Conservation (phyloP, 805 yeast species). For the Starmerella khaoyaiensis region DNA sequence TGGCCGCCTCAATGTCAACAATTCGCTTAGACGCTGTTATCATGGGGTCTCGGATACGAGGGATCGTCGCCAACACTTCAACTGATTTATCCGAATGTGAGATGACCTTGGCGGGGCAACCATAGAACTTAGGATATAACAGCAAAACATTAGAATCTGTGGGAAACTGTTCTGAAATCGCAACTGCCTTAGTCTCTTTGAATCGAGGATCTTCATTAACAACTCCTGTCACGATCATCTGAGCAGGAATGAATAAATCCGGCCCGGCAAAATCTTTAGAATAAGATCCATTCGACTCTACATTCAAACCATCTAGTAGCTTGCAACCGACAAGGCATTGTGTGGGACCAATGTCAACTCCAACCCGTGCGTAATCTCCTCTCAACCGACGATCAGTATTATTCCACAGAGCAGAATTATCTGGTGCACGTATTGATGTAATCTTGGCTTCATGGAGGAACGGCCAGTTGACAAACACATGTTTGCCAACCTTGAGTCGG, state of each 20-base stretch:
- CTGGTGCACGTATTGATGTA: slow-evolving; percentile 44
- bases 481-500: slow-evolving; percentile 33
- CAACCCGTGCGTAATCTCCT: slow-evolving; percentile 39
- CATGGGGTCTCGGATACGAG: slow-evolving; percentile 31
- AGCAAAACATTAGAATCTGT: slow-evolving; percentile 55
- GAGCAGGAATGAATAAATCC: slow-evolving; percentile 56
- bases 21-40: slow-evolving; percentile 53
- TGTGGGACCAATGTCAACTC: slow-evolving; percentile 44
- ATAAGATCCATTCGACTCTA: slow-evolving; percentile 60
- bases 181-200: slow-evolving; percentile 56
- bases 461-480: slow-evolving; percentile 83
- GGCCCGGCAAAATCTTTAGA: slow-evolving; percentile 52
- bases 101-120: slow-evolving; percentile 46
- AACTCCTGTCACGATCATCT: slow-evolving; percentile 64
- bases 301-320: slow-evolving; percentile 62
- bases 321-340: slow-evolving; percentile 55
- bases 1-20: slow-evolving; percentile 43
- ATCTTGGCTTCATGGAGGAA: slow-evolving; percentile 69
- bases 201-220: slow-evolving; percentile 62
- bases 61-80: slow-evolving; percentile 23
- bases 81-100: slow-evolving; percentile 29
- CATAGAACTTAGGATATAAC: slow-evolving; percentile 78
- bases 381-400: slow-evolving; percentile 32
- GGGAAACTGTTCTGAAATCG: slow-evolving; percentile 77
- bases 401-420: slow-evolving; percentile 32